phyloP scores from a whole-genome alignment of 495 filamentous ascomycete species.

The Penicillium manginii region DNA sequence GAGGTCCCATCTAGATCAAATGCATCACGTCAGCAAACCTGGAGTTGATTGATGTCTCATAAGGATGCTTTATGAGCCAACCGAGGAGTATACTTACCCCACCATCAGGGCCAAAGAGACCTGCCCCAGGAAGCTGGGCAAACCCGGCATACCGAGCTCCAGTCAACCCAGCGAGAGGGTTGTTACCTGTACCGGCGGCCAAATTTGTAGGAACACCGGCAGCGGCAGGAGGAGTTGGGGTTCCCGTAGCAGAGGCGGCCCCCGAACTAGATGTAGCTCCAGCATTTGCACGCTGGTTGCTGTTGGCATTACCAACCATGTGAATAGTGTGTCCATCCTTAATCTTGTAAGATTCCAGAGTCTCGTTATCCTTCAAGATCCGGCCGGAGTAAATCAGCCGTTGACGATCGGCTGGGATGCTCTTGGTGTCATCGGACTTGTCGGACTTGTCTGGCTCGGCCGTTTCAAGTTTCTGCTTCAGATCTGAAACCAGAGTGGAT shows the following conservation, averaged over 20 bases:
- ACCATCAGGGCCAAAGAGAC: constrained; percentile 94
- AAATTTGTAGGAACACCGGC: constrained; percentile 82
- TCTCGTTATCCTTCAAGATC: constrained; percentile 92
- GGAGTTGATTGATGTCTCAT: neutral
- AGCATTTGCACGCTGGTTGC: constrained; percentile 74
- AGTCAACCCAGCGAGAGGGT: constrained; percentile 87
- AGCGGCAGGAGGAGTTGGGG: constrained; percentile 55
- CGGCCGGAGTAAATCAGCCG: constrained; percentile 97
- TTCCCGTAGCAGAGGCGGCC: constrained; percentile 51
- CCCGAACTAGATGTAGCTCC: constrained; percentile 52
- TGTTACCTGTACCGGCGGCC: constrained; percentile 87
- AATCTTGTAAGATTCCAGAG: constrained; percentile 85
- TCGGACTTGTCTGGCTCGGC: constrained; percentile 3
- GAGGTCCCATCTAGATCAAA: constrained; percentile 79
- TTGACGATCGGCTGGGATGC: constrained; percentile 78
- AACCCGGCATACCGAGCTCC: constrained; percentile 94
- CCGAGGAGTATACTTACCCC: constrained; percentile 70
- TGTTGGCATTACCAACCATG: constrained; percentile 91
- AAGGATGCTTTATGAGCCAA: neutral
- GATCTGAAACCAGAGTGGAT: constrained; percentile 76
- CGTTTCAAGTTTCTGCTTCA: constrained; percentile 77
- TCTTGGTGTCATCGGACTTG: constrained; percentile 71
- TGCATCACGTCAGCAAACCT: constrained; percentile 22
- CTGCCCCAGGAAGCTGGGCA: constrained; percentile 82
- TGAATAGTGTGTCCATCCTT: constrained; percentile 96